A percentile compares a stretch with the other conserved stretches of the same genome.
Conservation (phyloP, 108 stramenopile genomes). For the Bacterosira constricta region DNA sequence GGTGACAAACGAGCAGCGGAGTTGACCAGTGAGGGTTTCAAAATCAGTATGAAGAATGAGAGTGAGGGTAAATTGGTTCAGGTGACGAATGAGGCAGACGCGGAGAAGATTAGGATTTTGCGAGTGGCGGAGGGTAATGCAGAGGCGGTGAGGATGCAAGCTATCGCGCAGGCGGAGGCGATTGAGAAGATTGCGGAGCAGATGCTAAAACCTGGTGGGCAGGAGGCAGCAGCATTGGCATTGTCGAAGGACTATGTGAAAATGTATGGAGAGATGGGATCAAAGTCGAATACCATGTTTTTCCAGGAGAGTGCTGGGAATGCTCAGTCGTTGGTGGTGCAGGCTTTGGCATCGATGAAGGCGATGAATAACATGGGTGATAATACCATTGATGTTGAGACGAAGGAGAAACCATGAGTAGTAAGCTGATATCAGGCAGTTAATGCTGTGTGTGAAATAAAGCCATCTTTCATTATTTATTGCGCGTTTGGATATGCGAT, state of each 20-base stretch:
- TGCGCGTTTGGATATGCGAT: too few species aligned
- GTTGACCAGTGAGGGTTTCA: conserved; percentile 94
- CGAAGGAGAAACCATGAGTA: neutral
- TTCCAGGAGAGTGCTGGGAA: conserved; percentile 95
- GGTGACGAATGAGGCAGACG: conserved; percentile 92
- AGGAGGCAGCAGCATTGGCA: conserved; percentile 91
- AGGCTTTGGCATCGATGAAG: conserved; percentile 74
- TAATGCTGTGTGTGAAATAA: too few species aligned
- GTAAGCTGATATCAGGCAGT: neutral
- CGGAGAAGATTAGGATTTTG: conserved; percentile 75
- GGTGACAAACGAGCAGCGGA: conserved; percentile 92
- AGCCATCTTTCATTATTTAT: too few species aligned
- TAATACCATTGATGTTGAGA: neutral
- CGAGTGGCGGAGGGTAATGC: conserved; percentile 94
- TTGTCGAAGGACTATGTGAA: conserved; percentile 91
- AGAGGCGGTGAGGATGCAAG: conserved; percentile 83
- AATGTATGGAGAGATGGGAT: conserved; percentile 98
- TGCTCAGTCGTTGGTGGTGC: conserved; percentile 83
- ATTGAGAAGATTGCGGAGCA: conserved; percentile 69
- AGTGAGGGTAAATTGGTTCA: conserved; percentile 95
- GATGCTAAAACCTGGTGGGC: conserved; percentile 68
- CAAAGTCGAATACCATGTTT: conserved; percentile 94
- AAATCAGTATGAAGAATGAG: conserved; percentile 94
- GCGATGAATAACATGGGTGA: conserved; percentile 45
- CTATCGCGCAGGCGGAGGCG: conserved; percentile 90